Percentiles rank a stretch among this genome's conserved stretches.
phyloP scores from a whole-genome alignment of 495 filamentous ascomycete genomes.

The Tuber magnatum region DNA sequence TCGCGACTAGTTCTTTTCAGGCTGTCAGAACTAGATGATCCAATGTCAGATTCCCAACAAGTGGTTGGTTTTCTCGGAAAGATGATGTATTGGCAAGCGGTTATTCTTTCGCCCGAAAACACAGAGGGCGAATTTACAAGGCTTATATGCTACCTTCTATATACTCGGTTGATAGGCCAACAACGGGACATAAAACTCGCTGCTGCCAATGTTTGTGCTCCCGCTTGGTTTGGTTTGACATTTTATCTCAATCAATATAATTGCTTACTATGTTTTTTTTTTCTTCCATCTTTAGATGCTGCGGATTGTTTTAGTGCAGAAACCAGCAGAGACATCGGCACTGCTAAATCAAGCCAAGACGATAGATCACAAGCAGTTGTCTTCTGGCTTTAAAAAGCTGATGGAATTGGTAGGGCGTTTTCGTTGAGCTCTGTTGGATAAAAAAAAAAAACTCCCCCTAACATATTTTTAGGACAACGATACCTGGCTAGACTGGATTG shows the following conservation, averaged over 20 bases:
- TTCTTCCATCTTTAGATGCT: constrained; percentile 45
- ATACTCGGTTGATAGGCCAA: constrained; percentile 66
- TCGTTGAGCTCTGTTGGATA: background rate
- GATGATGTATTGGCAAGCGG: constrained; percentile 89
- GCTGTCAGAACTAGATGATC: constrained; percentile 72
- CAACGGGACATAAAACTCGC: constrained; percentile 60
- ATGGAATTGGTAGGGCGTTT: constrained; percentile 53
- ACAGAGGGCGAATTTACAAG: constrained; percentile 68
- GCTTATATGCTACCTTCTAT: constrained; percentile 82
- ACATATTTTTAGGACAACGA: constrained; percentile 56
- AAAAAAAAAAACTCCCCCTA: constrained; percentile 21
- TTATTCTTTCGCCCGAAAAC: constrained; percentile 69
- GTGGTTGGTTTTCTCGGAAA: constrained; percentile 66
- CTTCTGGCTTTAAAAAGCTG: constrained; percentile 71
- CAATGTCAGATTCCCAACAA: constrained; percentile 50
- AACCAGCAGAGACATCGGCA: constrained; percentile 69
- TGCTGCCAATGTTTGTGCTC: constrained; percentile 58
- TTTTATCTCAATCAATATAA: background rate
- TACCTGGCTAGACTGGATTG: constrained; percentile 79
- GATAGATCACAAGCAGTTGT: constrained; percentile 63
- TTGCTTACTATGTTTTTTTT: constrained; percentile 1
- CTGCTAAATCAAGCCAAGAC: constrained; percentile 63
- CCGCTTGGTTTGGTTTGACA: background rate
- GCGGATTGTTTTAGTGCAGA: constrained; percentile 87
- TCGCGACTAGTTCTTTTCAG: constrained; percentile 68